Evolutionary conservation across 768 basidiomycete genomes (phyloP).

Genomic region (Neoboletus subvelutipes): DNA sequence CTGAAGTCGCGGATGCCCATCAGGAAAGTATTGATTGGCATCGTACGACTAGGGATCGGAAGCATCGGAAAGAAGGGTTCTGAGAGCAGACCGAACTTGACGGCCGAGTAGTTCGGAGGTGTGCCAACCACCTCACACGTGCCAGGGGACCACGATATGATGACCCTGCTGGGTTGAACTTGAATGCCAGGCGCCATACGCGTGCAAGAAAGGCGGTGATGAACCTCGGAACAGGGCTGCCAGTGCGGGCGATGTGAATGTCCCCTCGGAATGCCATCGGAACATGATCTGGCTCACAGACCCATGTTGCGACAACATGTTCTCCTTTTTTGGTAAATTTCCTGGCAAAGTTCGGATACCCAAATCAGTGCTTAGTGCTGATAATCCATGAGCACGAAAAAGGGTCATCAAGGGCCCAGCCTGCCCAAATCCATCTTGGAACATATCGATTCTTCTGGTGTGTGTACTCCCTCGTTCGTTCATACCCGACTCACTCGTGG

Average conservation of each 20-base stretch:
- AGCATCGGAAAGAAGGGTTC: no score
- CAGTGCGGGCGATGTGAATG: no score
- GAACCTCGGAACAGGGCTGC: not conserved
- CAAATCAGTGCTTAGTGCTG: no score
- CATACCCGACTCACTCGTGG: not conserved
- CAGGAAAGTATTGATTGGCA: no score
- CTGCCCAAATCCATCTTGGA: conserved; percentile 31
- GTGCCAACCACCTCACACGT: not conserved
- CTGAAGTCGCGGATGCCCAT: not conserved
- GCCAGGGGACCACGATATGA: not conserved
- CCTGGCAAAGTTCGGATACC: not conserved
- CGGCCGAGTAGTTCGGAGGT: not conserved
- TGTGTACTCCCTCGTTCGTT: not conserved
- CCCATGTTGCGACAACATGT: not conserved
- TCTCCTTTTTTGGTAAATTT: not conserved
- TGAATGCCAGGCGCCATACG: not conserved
- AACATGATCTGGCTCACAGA: no score
- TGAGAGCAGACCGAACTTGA: not conserved
- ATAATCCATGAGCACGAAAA: conserved; percentile 16
- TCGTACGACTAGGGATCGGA: no score
- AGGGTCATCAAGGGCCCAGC: conserved; percentile 19
- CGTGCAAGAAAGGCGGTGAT: not conserved
- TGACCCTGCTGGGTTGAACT: not conserved
- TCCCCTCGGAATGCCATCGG: no score
- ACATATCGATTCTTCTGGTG: conserved; percentile 23